These are phyloP conservation scores for Starmerella scarabaei DNA, from an alignment of 805 yeast genomes.

Conservation along the genomic window DNA sequence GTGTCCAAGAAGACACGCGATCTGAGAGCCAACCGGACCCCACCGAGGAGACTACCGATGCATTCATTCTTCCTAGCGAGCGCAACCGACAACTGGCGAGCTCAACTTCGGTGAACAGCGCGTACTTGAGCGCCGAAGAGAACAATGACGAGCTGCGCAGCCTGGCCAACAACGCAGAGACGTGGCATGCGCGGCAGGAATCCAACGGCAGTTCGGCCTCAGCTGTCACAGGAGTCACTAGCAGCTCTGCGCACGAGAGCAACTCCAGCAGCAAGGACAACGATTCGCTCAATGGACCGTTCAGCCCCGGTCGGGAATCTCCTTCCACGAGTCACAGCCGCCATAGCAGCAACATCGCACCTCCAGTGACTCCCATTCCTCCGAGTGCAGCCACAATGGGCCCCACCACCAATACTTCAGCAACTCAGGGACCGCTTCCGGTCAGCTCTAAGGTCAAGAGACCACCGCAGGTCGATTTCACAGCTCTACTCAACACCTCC, in stretches of 20 bases:
- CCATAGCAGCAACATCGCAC: background rate
- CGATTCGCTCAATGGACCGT: background rate
- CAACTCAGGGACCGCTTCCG: too few relatives aligned
- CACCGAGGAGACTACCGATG: too few relatives aligned
- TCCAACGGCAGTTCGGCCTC: slow-evolving; percentile 9
- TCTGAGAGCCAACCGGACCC: too few relatives aligned
- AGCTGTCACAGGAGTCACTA: slow-evolving; percentile 7
- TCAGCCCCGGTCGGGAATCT: background rate
- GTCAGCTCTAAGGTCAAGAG: slow-evolving; percentile 19
- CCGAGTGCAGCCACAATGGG: background rate
- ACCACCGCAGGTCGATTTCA: slow-evolving; percentile 26
- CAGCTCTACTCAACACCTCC: slow-evolving; percentile 21
- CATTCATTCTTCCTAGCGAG: slow-evolving; percentile 15
- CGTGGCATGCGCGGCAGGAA: slow-evolving; percentile 1
- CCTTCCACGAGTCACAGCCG: background rate
- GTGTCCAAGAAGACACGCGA: too few relatives aligned
- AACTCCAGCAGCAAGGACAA: background rate
- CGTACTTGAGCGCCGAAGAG: background rate
- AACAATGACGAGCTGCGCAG: background rate
- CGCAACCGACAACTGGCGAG: slow-evolving; percentile 8
- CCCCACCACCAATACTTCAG: too few relatives aligned
- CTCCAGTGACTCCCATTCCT: background rate
- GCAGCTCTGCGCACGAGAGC: background rate
- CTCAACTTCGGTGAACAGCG: background rate
- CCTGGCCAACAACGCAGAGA: background rate